Base-by-base conservation (phyloP, 192 early-diverging fungal genomes). In the Irineochytrium annulatum region DNA sequence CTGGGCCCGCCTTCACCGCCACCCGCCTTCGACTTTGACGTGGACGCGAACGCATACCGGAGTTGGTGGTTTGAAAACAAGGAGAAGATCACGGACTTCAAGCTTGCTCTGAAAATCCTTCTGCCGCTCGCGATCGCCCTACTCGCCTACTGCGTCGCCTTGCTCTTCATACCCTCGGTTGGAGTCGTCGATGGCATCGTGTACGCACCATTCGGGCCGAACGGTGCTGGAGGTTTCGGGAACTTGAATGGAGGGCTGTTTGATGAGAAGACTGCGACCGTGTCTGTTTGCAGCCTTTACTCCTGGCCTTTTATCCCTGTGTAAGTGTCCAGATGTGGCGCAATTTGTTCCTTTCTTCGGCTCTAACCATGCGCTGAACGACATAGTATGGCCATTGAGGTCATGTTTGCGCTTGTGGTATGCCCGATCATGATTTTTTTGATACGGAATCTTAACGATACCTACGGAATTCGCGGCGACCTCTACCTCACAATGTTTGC, bases 61-160 rank as follows among this genome's bases (percentile, higher is more conserved):
- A 17, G 5, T 24, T 49, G 46, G 46, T 49, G 46, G 46, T 49
- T 49, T 22, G 46, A 49, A 24, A 49, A 49, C 24, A 14, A 24
- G 6, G 46, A 49, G 26, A 49, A 8, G 11, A 24, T 49, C 6
- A 24, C 46, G 5, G 46, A 49, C 46, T 8, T 6, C 11, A 8
- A 22, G 24, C 46, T 49, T 6, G 8, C 46, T 14, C n/a, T n/a
- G n/a, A 8, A 24, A 6, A 8, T 49, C 46, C 17, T 49, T 8
- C 13, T 24, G 17, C 11, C 26, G 13, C 17, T 49, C 46, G 46
- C 13, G 5, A 24, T 6, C 24, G 22, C 26, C 5, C 24, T 49
- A 24, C 6, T 49, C 11, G 11, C 13, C 46, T 49, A 49, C 46
- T 49, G 46, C 46, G 46, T 49, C 13, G 46, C 46, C 26, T 24